Base-by-base conservation (phyloP, 2,329 filamentous ascomycete species). In the Ophiocordyceps camponoti-floridani region DNA sequence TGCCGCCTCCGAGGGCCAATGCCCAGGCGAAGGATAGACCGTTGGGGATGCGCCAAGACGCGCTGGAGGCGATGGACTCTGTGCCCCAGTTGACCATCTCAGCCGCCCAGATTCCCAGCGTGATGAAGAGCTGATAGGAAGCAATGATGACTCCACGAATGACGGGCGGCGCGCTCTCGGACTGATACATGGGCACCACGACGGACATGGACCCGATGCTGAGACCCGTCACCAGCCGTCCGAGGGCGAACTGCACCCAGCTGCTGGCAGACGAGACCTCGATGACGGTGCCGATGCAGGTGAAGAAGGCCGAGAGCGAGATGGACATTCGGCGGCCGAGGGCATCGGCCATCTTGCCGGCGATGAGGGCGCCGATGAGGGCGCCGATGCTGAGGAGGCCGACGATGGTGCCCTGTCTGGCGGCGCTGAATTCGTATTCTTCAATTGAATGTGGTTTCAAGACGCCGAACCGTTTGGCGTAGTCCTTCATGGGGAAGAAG, bases 71-170 rank as follows among this genome's bases (percentile, higher is more conserved):
- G 43, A 63, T 63, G 3, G 50, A 23, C 42, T 74, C 63, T 7
- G 78, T 82, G 7, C 76, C 76, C 54, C 64, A 81, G 56, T 82
- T 79, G 58, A 74, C 65, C 58, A 73, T 67, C 52, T 74, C 70
- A 35, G 68, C 66, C 23, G 62, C 63, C 66, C 69, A 77, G 56
- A 84, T 82, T 42, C 79, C 79, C 27, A 82, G 63, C 0, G 79
- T 83, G 55, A 83, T 78, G 56, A 81, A 74, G 3, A 83, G 68
- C 63, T 83, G 79, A 58, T 82, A 83, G 44, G 69, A 73, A 1
- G 72, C 69, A 27, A 83, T 70, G 37, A 82, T 66, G 7, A 76
- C 66, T 53, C 77, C 77, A 52, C 79, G 73, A 43, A 83, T 72
- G 47, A 75, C 70, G 48, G 75, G 69, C 0, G 79, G 79, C 3